A percentile compares a stretch with the other conserved stretches of the same genome.
Evolutionary conservation across 306 rosid genomes (phyloP).

Genomic region (Calophaca sinica): DNA sequence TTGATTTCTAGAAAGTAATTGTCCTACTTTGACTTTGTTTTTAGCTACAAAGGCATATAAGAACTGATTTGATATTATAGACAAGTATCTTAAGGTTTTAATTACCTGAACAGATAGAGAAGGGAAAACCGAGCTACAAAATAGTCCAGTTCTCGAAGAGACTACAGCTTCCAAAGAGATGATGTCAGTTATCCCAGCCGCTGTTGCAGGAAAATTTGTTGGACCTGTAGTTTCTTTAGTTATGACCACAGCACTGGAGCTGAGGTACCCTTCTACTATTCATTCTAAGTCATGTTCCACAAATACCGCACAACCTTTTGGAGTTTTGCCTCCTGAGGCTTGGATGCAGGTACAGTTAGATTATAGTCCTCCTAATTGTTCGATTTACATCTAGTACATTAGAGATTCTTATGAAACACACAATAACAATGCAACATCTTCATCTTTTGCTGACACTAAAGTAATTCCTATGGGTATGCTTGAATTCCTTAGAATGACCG

Average conservation of each 20-base stretch:
- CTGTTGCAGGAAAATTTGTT: slow-evolving; percentile 55
- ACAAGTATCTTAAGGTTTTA: neutral
- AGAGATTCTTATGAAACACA: slow-evolving; percentile 1
- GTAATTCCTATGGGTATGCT: slow-evolving; percentile 36
- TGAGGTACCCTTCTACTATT: slow-evolving; percentile 60
- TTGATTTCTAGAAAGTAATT: too few species aligned
- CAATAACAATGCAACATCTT: neutral
- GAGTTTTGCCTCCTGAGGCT: slow-evolving; percentile 70
- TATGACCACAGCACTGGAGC: slow-evolving; percentile 68
- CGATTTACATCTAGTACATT: neutral
- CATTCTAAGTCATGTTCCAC: slow-evolving; percentile 53
- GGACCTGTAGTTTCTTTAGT: slow-evolving; percentile 69
- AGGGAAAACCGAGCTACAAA: slow-evolving; percentile 64
- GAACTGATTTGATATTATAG: slow-evolving; percentile 28
- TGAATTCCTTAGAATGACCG: slow-evolving; percentile 73
- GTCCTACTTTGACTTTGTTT: too few species aligned
- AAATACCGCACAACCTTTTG: slow-evolving; percentile 53
- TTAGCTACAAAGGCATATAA: too few species aligned
- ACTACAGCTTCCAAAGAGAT: slow-evolving; percentile 45
- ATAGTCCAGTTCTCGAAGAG: slow-evolving; percentile 55
- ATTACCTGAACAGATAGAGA: slow-evolving; percentile 60
- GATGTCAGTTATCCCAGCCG: slow-evolving; percentile 49
- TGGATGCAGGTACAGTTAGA: slow-evolving; percentile 69
- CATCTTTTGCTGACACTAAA: slow-evolving; percentile 5
- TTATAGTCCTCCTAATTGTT: neutral